Base-by-base conservation (phyloP, 2,329 filamentous ascomycete genomes). In the Sarocladiaceae sp. region DNA sequence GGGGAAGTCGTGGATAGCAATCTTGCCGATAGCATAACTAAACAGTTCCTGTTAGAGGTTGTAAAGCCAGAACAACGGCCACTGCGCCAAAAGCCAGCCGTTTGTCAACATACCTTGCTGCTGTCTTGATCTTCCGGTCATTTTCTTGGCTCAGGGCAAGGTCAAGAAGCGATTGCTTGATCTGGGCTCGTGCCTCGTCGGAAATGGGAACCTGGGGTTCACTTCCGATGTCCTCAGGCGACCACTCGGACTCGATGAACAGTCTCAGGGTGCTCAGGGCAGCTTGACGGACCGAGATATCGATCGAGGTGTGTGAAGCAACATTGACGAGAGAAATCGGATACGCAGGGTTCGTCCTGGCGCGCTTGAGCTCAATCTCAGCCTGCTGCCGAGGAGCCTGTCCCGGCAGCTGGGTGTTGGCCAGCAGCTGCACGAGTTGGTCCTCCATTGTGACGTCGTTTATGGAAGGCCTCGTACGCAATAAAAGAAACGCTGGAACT, bases 1-100 rank as follows among this genome's bases (percentile, higher is more conserved):
- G 51, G 94, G 94, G 65, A 96, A 97, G 73, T 99, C 94, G 63
- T 86, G 83, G 57, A 85, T 87, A 53, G 94, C 94, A 60, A 99
- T 96, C 73, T 96, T 97, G 75, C 91, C 93, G 56, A 97, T 90
- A 4, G 87, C 80, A 59, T 79, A 83, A 67, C 83, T 85, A 53
- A n/a, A 49, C 11, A 53, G 37, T 13, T 51, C 7, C 17, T 12
- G 17, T 48, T 44, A 44, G 40, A 25, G n/a, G 23, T 29, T 26
- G 17, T 12, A 17, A 20, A 29, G 15, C 5, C 5, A 48, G 17
- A 42, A 7, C n/a, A n/a, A n/a, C n/a, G n/a, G n/a, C n/a, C n/a
- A n/a, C n/a, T n/a, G n/a, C n/a, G n/a, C n/a, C n/a, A n/a, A n/a
- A n/a, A n/a, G n/a, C n/a, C n/a, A n/a, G 26, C 17, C n/a, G 18